Percentiles rank a stretch among this genome's conserved stretches.
These are phyloP conservation scores for Nitzschia inconspicua DNA, from an alignment of 108 stramenopile species.

Conservation along the genomic window DNA sequence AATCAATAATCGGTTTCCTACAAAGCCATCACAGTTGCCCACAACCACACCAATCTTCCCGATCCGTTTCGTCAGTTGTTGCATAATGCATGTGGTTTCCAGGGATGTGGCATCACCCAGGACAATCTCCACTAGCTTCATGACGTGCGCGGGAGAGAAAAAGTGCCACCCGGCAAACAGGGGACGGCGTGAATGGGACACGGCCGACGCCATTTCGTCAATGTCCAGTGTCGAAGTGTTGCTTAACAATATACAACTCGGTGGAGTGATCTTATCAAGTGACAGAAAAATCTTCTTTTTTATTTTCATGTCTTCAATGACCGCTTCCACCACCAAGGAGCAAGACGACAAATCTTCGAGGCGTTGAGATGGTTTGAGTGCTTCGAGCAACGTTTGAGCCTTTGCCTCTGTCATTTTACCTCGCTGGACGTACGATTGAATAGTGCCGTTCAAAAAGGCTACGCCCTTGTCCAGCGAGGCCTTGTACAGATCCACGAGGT, in stretches of 20 bases:
- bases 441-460: constrained; percentile 47
- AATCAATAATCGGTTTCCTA: constrained; percentile 93
- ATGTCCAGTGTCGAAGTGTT: constrained; percentile 94
- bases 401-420: constrained; percentile 35
- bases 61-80: constrained; percentile 78
- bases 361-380: constrained; percentile 28
- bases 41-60: constrained; percentile 93
- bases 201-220: constrained; percentile 84
- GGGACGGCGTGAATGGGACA: constrained; percentile 46
- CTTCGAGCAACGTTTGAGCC: constrained; percentile 24
- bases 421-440: constrained; percentile 55
- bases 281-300: constrained; percentile 88
- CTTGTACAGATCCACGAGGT: constrained; percentile 81
- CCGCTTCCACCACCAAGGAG: constrained; percentile 91
- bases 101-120: constrained; percentile 55
- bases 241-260: constrained; percentile 41
- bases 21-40: constrained; percentile 97
- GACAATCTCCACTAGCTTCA: constrained; percentile 95
- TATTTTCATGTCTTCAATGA: constrained; percentile 91
- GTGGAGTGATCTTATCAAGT: constrained; percentile 70
- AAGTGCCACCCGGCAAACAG: constrained; percentile 96
- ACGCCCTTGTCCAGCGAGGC: constrained; percentile 66
- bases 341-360: constrained; percentile 53
- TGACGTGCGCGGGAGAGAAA: constrained; percentile 92
- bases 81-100: constrained; percentile 71